phyloP scores from a whole-genome alignment of 2,329 filamentous ascomycete species.

The Diaporthe capsici region DNA sequence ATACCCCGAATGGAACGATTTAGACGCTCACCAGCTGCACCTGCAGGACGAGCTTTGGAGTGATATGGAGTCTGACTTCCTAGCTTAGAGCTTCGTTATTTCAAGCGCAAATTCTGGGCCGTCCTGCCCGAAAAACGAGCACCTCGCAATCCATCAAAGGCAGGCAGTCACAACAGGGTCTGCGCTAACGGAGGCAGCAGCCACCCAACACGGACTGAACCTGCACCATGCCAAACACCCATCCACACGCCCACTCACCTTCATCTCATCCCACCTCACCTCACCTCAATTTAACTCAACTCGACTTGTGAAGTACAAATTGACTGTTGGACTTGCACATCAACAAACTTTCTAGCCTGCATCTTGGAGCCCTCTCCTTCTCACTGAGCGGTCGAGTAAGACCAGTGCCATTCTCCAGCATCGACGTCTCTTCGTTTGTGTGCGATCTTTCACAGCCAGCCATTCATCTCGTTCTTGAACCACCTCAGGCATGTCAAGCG shows the following conservation, averaged over 20 bases:
- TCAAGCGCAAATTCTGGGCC: not conserved
- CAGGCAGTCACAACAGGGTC: constrained; percentile 24
- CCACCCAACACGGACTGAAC: not conserved
- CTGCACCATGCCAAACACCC: constrained; percentile 9
- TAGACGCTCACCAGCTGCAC: constrained; percentile 2
- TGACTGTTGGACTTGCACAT: not conserved
- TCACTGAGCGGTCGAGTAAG: not conserved
- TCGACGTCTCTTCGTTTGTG: not conserved
- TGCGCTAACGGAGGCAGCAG: constrained; percentile 40
- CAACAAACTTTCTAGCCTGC: not conserved
- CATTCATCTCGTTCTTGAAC: not conserved
- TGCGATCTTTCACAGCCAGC: not conserved
- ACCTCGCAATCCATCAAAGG: not conserved
- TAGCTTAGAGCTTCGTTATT: not conserved
- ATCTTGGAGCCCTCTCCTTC: no score
- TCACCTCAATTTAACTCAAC: not conserved
- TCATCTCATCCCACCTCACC: not conserved
- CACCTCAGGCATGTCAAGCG: constrained; percentile 19
- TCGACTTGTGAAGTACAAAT: not conserved
- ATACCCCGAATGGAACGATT: constrained; percentile 14
- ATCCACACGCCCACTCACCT: not conserved
- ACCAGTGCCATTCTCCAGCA: not conserved
- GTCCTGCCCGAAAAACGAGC: not conserved
- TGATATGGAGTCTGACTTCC: not conserved
- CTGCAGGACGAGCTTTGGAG: not conserved